Conservation (phyloP, 2,329 filamentous ascomycete species). For the Falciphora oryzae region DNA sequence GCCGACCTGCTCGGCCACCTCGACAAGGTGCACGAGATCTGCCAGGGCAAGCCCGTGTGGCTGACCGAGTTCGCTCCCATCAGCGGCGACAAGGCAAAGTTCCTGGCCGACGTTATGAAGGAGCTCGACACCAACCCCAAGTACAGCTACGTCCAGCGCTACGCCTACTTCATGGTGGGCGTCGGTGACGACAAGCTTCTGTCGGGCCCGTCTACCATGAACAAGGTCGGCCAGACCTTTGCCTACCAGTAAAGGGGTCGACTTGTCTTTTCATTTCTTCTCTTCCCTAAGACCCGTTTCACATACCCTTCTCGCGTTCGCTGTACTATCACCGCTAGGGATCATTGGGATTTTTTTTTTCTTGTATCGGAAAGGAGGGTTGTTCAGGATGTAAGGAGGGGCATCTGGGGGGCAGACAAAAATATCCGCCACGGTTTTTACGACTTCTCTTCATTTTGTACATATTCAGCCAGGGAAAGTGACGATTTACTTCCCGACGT, state of each 20-base stretch:
- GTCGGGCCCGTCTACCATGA: not conserved
- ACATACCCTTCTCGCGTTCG: conserved; percentile 8
- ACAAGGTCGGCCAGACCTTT: conserved; percentile 4
- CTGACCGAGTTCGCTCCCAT: conserved; percentile 59
- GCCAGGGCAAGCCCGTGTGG: conserved; percentile 49
- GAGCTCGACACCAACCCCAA: conserved; percentile 38
- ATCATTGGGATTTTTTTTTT: conserved; percentile 4
- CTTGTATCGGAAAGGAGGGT: not conserved
- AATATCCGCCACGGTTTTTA: not conserved
- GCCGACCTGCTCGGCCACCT: conserved; percentile 51
- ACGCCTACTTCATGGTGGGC: conserved; percentile 52
- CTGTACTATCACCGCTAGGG: conserved; percentile 7
- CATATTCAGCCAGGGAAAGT: conserved; percentile 2
- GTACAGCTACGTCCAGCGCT: conserved; percentile 46
- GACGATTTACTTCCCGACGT: conserved; percentile 5
- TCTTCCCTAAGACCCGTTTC: not conserved
- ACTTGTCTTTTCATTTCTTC: not conserved
- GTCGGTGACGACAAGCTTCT: conserved; percentile 20
- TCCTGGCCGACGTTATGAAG: conserved; percentile 44
- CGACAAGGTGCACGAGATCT: conserved; percentile 36
- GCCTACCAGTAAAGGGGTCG: not conserved
- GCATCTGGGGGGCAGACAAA: not conserved
- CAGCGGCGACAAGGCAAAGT: conserved; percentile 36
- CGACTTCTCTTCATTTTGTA: conserved; percentile 2
- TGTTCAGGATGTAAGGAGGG: too few species aligned